A percentile compares a stretch with the other conserved stretches of the same genome.
phyloP scores from a whole-genome alignment of 2,329 filamentous ascomycete species.

The Chaetothyriales sp. region DNA sequence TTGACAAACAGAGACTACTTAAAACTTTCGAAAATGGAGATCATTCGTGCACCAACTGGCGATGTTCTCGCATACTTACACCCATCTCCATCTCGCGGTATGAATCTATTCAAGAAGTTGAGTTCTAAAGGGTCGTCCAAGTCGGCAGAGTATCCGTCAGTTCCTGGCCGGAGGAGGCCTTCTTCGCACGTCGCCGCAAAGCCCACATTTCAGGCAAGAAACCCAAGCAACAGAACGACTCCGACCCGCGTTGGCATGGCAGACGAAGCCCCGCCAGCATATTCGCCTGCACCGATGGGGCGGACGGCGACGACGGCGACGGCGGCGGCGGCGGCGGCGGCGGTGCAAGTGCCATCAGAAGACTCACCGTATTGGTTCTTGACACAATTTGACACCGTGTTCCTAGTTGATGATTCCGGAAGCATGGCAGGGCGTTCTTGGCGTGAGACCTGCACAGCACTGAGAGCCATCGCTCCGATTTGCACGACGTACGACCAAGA shows the following conservation, averaged over 20 bases:
- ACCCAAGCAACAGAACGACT: too few relatives aligned
- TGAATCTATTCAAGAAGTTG: conserved; percentile 10
- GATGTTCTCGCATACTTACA: not conserved
- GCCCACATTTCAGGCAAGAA: too few relatives aligned
- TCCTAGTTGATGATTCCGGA: conserved; percentile 83
- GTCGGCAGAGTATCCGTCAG: not conserved
- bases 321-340: conserved; percentile 22
- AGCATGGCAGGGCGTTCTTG: conserved; percentile 71
- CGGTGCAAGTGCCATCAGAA: conserved; percentile 3
- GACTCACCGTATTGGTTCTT: conserved; percentile 69
- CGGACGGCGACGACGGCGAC: conserved; percentile 16
- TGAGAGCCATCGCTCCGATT: conserved; percentile 64
- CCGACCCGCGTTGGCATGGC: not conserved
- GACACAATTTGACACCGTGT: conserved; percentile 66
- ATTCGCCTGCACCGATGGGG: conserved; percentile 8
- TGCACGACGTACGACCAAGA: conserved; percentile 68
- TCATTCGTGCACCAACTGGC: too few relatives aligned
- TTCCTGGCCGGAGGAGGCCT: too few relatives aligned
- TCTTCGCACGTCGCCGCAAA: too few relatives aligned
- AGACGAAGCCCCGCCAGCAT: conserved; percentile 14
- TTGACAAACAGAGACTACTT: too few relatives aligned
- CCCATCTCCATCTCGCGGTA: not conserved
- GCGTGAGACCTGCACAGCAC: conserved; percentile 57
- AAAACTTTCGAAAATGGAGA: too few relatives aligned
- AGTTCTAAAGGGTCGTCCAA: conserved; percentile 6